Evolutionary conservation across 148 eudicot species (phyloP).

Genomic region (Rhododendron mucronatum): DNA sequence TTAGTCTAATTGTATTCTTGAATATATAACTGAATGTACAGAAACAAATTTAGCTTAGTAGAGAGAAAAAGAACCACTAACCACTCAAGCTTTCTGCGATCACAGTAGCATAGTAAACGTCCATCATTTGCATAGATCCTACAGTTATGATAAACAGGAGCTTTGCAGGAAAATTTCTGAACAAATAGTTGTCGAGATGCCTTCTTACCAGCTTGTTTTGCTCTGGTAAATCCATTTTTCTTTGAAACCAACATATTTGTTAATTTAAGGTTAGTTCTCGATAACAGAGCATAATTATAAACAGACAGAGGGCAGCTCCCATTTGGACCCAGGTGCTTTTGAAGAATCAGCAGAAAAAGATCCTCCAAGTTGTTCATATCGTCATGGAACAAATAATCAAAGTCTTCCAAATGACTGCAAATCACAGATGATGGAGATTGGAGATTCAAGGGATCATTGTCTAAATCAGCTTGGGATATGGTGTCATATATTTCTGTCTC

Average conservation of each 20-base stretch:
- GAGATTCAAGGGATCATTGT: slow-evolving; percentile 32
- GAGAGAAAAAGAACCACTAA: slow-evolving; percentile 30
- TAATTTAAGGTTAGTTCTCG: slow-evolving; percentile 43
- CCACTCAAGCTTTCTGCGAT: slow-evolving; percentile 95
- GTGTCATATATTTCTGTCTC: slow-evolving; percentile 43
- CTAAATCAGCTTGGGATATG: slow-evolving; percentile 55
- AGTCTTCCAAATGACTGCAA: slow-evolving; percentile 71
- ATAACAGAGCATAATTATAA: slow-evolving; percentile 62
- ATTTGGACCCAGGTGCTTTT: slow-evolving; percentile 59
- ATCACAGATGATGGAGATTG: slow-evolving; percentile 69
- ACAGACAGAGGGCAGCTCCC: slow-evolving; percentile 79
- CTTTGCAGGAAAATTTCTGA: slow-evolving; percentile 91
- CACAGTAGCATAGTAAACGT: slow-evolving; percentile 85
- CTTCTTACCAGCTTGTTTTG: slow-evolving; percentile 50
- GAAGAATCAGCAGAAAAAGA: slow-evolving; percentile 43
- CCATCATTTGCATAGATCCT: slow-evolving; percentile 96
- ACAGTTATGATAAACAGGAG: slow-evolving; percentile 97
- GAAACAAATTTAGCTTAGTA: background rate
- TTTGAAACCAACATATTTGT: slow-evolving; percentile 34
- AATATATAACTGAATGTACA: background rate
- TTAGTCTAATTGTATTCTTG: background rate
- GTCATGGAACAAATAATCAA: slow-evolving; percentile 43
- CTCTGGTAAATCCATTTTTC: slow-evolving; percentile 40
- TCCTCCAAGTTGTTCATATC: slow-evolving; percentile 36
- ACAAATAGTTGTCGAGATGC: slow-evolving; percentile 85